phyloP scores from a whole-genome alignment of 176 grass and related monocot species.

The Triticum aestivum region DNA sequence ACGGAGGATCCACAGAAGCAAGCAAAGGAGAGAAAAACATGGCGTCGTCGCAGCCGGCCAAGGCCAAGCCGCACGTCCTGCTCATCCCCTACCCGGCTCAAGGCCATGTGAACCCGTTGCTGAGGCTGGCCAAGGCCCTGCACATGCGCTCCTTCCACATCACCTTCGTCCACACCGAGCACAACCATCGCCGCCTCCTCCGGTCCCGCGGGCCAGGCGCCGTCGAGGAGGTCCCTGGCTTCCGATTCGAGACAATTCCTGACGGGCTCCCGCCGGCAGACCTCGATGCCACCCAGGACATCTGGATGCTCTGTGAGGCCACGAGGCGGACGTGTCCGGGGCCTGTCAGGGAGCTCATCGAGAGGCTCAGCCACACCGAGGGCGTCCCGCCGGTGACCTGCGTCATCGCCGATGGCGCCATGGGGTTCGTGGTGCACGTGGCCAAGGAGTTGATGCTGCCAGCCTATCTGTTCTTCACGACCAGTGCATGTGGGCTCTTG shows the following conservation, averaged over 20 bases:
- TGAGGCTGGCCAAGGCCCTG: constrained; percentile 55
- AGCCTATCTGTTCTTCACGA: constrained; percentile 44
- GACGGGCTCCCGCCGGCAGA: constrained; percentile 47
- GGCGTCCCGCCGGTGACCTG: constrained; percentile 38
- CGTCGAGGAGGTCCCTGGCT: neutral
- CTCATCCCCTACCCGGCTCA: constrained; percentile 63
- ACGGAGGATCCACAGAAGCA: no score
- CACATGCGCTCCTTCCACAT: constrained; percentile 46
- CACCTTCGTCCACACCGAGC: constrained; percentile 77
- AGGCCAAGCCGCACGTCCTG: constrained; percentile 31
- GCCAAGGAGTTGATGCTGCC: constrained; percentile 54
- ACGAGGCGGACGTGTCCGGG: constrained; percentile 24
- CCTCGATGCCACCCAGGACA: constrained; percentile 57
- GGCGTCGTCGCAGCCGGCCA: neutral
- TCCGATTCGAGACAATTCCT: constrained; percentile 51
- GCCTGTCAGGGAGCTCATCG: constrained; percentile 29
- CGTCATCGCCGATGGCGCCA: constrained; percentile 45
- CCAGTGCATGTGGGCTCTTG: constrained; percentile 47
- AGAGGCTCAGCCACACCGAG: neutral
- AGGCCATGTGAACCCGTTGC: constrained; percentile 67
- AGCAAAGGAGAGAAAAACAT: no score
- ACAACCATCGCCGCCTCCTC: constrained; percentile 58
- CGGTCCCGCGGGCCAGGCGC: constrained; percentile 17
- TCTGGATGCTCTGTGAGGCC: constrained; percentile 49
- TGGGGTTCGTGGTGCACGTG: constrained; percentile 49